Conservation (phyloP, 1,284 basidiomycete genomes). For the Heterobasidion irregulare region DNA sequence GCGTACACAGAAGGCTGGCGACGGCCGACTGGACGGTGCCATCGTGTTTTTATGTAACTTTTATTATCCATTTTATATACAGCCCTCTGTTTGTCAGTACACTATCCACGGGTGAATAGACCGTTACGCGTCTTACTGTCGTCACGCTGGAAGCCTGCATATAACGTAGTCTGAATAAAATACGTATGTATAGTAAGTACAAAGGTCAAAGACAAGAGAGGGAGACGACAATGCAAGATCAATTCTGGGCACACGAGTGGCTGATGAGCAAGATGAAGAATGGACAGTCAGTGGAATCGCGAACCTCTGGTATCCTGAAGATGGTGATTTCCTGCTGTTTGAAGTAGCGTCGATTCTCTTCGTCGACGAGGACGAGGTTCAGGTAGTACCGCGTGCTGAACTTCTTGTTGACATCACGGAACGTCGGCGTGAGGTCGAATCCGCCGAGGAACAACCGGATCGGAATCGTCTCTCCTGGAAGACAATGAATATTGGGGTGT, state of each 20-base stretch:
- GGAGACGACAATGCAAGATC: background rate
- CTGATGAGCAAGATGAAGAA: no score
- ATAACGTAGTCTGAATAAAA: constrained; percentile 1
- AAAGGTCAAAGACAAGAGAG: background rate
- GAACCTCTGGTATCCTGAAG: constrained; percentile 68
- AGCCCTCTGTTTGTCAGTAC: background rate
- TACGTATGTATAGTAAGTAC: constrained; percentile 3
- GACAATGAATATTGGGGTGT: background rate
- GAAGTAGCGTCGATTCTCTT: constrained; percentile 94
- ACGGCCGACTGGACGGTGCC: background rate
- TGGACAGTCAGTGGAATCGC: constrained; percentile 11
- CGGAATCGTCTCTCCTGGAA: constrained; percentile 89
- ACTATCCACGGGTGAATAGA: no score
- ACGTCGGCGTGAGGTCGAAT: constrained; percentile 97
- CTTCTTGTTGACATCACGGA: constrained; percentile 99
- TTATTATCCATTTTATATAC: background rate
- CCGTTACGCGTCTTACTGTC: no score
- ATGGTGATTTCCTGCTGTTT: constrained; percentile 83
- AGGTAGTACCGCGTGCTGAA: constrained; percentile 96
- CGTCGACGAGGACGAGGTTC: constrained; percentile 95
- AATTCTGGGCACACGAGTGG: background rate
- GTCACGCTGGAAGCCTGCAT: background rate
- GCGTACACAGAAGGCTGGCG: no score
- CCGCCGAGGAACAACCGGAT: constrained; percentile 97
- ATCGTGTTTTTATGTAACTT: background rate